Conservation (phyloP, 2,329 filamentous ascomycete genomes). For the Metarhizium guizhouense region DNA sequence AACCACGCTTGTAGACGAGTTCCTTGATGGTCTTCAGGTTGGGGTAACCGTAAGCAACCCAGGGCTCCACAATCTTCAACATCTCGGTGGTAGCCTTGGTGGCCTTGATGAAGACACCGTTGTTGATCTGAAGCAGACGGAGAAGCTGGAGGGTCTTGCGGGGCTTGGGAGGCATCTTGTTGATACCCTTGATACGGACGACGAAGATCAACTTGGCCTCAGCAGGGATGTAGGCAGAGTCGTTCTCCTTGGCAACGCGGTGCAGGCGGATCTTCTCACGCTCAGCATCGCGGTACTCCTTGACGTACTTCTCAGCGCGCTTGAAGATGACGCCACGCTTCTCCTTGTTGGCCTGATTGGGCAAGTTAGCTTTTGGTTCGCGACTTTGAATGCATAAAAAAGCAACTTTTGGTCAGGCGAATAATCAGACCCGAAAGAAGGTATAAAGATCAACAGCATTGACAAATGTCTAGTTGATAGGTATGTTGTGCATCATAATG, state of each 20-base stretch:
- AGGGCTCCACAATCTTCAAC: slow-evolving; percentile 97
- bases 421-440: slow-evolving; percentile 98
- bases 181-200: slow-evolving; percentile 99
- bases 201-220: slow-evolving; percentile 97
- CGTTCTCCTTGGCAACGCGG: slow-evolving; percentile 83
- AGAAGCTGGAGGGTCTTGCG: slow-evolving; percentile 99
- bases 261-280: slow-evolving; percentile 94
- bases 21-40: slow-evolving; percentile 99
- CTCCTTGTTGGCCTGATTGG: slow-evolving; percentile 83
- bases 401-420: slow-evolving; percentile 19
- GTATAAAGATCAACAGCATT: slow-evolving; percentile 93
- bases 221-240: slow-evolving; percentile 87
- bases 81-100: slow-evolving; percentile 98
- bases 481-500: slow-evolving; percentile 82
- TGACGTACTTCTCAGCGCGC: slow-evolving; percentile 98
- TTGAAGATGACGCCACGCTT: slow-evolving; percentile 99
- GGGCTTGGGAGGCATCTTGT: slow-evolving; percentile 99
- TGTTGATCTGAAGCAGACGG: slow-evolving; percentile 99
- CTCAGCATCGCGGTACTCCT: slow-evolving; percentile 98
- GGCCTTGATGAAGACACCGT: slow-evolving; percentile 93
- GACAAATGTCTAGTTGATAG: slow-evolving; percentile 85
- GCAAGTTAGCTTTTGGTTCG: neutral
- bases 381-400: neutral
- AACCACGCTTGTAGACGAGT: slow-evolving; percentile 99
- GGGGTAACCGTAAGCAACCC: slow-evolving; percentile 98